These are phyloP conservation scores for Curvularia sp. DNA, from an alignment of 2,329 filamentous ascomycete genomes.

Conservation along the genomic window DNA sequence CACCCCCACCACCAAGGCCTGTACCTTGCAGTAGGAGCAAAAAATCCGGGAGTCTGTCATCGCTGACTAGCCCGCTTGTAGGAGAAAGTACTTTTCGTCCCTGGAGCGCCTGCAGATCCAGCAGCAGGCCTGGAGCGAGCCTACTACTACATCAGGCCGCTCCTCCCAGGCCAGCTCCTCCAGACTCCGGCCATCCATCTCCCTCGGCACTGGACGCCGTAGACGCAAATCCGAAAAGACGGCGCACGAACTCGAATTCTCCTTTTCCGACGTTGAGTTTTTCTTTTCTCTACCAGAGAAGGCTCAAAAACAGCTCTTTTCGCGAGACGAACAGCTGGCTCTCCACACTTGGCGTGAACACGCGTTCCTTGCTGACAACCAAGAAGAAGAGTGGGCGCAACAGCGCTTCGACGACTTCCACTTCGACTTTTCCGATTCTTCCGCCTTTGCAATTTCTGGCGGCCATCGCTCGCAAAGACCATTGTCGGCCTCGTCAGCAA, in stretches of 20 bases:
- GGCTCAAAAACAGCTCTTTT: constrained; percentile 73
- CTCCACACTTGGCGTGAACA: constrained; percentile 53
- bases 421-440: constrained; percentile 34
- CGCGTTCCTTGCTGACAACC: constrained; percentile 21
- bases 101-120: constrained; percentile 73
- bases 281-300: constrained; percentile 76
- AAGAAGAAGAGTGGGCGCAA: constrained; percentile 27
- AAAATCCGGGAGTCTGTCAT: constrained; percentile 15
- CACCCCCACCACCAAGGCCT: constrained; percentile 23
- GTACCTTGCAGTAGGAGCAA: constrained; percentile 41
- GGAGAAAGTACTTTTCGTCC: constrained; percentile 74
- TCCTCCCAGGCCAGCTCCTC: constrained; percentile 34
- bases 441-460: constrained; percentile 11
- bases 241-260: constrained; percentile 44
- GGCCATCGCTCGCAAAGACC: constrained; percentile 28
- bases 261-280: constrained; percentile 68
- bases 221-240: constrained; percentile 46
- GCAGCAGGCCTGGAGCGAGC: constrained; percentile 52
- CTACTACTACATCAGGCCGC: constrained; percentile 29
- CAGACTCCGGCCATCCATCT: constrained; percentile 28
- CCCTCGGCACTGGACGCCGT: constrained; percentile 32
- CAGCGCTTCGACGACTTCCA: constrained; percentile 45
- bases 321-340: constrained; percentile 71
- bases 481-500: constrained; percentile 27
- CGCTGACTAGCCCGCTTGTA: constrained; percentile 41